Percentiles rank a stretch among this genome's conserved stretches.
phyloP scores from a whole-genome alignment of 352 stramenopile genomes.

The Phytophthora pini region DNA sequence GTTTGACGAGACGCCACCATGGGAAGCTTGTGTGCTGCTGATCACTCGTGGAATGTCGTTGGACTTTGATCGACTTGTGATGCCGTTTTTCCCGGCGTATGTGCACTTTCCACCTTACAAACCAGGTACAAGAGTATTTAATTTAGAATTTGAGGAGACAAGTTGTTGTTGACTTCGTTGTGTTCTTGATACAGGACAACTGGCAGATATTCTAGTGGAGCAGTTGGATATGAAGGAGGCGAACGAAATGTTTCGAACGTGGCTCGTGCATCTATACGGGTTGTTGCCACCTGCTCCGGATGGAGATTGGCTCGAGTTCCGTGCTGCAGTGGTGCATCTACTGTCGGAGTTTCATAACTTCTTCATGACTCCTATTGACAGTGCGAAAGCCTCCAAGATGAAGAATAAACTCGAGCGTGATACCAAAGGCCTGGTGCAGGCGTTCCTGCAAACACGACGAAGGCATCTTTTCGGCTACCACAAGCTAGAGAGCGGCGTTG shows the following conservation, averaged over 20 bases:
- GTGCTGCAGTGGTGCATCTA: constrained; percentile 55
- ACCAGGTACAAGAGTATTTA: constrained; percentile 34
- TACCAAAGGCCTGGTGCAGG: constrained; percentile 44
- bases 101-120: constrained; percentile 71
- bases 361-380: constrained; percentile 23
- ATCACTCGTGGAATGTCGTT: constrained; percentile 73
- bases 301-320: constrained; percentile 75
- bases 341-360: constrained; percentile 55
- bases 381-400: constrained; percentile 14
- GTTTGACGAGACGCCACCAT: constrained; percentile 51
- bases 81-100: constrained; percentile 58
- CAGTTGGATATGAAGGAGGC: constrained; percentile 53
- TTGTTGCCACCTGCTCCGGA: constrained; percentile 53
- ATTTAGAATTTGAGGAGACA: background rate
- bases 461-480: constrained; percentile 74
- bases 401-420: constrained; percentile 46
- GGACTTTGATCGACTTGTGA: constrained; percentile 62
- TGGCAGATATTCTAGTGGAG: constrained; percentile 66
- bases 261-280: constrained; percentile 56
- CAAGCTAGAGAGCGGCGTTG: constrained; percentile 36
- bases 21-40: constrained; percentile 67
- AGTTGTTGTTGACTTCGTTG: constrained; percentile 2
- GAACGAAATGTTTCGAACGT: constrained; percentile 56
- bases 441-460: constrained; percentile 57
- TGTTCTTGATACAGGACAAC: constrained; percentile 43